Conservation (phyloP, 2,329 filamentous ascomycete genomes). For the Colletotrichum navitas region DNA sequence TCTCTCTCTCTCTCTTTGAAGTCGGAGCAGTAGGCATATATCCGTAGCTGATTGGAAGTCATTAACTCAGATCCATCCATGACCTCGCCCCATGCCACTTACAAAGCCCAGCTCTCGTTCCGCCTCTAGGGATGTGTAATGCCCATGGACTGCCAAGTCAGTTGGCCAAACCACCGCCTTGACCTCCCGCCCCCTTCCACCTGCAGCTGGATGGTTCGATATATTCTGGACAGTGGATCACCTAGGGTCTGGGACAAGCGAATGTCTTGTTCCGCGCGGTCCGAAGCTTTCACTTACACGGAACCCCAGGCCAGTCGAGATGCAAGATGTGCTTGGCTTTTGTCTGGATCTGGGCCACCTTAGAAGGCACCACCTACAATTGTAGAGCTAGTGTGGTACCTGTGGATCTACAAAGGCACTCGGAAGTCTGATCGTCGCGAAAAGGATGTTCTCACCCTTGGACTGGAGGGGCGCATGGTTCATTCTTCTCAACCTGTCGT, state of each 20-base stretch:
- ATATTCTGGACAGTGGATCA: neutral
- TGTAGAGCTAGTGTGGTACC: neutral
- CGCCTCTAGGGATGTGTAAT: conserved; percentile 11
- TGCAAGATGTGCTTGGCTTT: neutral
- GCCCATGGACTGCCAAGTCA: conserved; percentile 13
- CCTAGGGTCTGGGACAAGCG: too few relatives aligned
- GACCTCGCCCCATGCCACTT: conserved; percentile 23
- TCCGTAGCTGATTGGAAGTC: conserved; percentile 7
- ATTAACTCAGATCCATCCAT: conserved; percentile 30
- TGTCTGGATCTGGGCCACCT: neutral
- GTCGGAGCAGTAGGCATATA: conserved; percentile 15
- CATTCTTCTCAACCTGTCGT: neutral
- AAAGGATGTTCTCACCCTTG: conserved; percentile 3
- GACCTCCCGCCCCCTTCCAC: neutral
- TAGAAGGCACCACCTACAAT: neutral
- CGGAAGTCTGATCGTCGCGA: conserved; percentile 22
- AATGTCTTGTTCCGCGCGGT: neutral
- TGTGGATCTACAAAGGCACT: conserved; percentile 16
- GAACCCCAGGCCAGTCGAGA: neutral
- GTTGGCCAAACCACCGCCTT: conserved; percentile 13
- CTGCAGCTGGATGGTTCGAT: neutral
- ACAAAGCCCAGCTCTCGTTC: conserved; percentile 10
- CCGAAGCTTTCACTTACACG: conserved; percentile 4
- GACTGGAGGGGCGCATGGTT: conserved; percentile 1
- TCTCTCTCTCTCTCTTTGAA: neutral